Evolutionary conservation across 441 rosid genomes (phyloP).

Genomic region (Croton setiger): DNA sequence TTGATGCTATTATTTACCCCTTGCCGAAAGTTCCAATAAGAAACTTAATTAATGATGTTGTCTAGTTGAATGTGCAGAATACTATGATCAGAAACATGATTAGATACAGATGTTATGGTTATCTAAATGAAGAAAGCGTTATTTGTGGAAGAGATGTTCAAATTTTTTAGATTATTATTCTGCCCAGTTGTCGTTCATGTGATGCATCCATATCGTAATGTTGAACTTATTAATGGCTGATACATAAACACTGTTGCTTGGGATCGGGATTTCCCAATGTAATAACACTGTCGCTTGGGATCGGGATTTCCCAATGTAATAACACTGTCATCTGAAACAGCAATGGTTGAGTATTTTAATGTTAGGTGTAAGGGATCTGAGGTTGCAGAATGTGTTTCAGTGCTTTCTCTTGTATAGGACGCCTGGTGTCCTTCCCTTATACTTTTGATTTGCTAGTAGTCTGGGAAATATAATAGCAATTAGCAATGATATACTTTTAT

Average conservation of each 20-base stretch:
- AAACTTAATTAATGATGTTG: background rate
- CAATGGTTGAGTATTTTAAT: background rate
- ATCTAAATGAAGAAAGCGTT: background rate
- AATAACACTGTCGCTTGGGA: background rate
- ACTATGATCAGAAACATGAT: background rate
- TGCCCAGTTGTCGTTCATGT: background rate
- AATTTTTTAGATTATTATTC: background rate
- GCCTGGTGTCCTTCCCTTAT: background rate
- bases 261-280: background rate
- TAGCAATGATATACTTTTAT: constrained; percentile 11
- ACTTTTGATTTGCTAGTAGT: constrained; percentile 7
- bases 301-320: background rate
- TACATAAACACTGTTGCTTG: background rate
- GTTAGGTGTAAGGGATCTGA: background rate
- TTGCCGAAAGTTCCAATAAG: too few species aligned
- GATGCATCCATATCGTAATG: background rate
- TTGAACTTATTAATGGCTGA: background rate
- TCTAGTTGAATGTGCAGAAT: background rate
- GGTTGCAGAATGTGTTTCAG: background rate
- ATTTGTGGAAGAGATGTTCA: background rate
- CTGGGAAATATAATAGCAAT: background rate
- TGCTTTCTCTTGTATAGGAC: background rate
- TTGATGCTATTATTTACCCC: too few species aligned
- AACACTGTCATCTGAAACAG: background rate
- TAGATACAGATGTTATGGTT: background rate